These are phyloP conservation scores for Cladosporium oxysporum DNA, from an alignment of 2,329 filamentous ascomycete genomes.

Conservation along the genomic window DNA sequence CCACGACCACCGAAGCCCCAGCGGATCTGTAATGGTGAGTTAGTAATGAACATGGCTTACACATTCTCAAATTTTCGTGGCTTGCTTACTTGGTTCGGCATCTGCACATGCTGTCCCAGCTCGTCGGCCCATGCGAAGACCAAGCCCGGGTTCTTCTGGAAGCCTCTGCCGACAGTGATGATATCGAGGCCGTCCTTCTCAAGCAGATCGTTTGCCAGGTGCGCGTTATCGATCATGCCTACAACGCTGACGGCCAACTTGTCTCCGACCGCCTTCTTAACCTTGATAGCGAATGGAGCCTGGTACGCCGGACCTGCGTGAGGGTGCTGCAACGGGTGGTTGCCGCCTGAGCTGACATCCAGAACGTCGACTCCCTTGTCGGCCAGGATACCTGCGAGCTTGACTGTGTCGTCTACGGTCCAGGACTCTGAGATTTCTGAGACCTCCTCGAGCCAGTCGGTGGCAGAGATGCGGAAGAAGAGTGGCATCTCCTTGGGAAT, in stretches of 20 bases:
- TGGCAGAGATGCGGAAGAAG: conserved; percentile 71
- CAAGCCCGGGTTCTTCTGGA: conserved; percentile 79
- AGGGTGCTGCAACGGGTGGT: conserved; percentile 59
- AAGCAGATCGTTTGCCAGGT: conserved; percentile 65
- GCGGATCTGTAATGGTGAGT: conserved; percentile 50
- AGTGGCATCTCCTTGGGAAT: conserved; percentile 71
- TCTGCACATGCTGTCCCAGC: conserved; percentile 68
- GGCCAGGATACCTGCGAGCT: conserved; percentile 67
- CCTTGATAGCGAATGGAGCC: conserved; percentile 67
- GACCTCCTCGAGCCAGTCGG: conserved; percentile 71
- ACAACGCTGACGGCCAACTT: conserved; percentile 73
- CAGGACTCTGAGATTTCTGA: conserved; percentile 61
- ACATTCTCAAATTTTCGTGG: too few relatives aligned
- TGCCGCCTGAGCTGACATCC: conserved; percentile 78
- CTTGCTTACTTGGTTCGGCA: conserved; percentile 66
- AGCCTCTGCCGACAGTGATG: conserved; percentile 72
- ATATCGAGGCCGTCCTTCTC: conserved; percentile 60
- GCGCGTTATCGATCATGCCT: conserved; percentile 69
- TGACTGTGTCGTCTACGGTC: conserved; percentile 64
- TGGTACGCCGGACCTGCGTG: conserved; percentile 68
- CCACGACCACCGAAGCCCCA: conserved; percentile 57
- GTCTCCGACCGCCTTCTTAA: conserved; percentile 73
- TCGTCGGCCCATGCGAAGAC: conserved; percentile 68
- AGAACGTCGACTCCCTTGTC: conserved; percentile 76
- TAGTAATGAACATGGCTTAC: too few relatives aligned